Percentiles rank a stretch among this genome's conserved stretches.
phyloP scores from a whole-genome alignment of 163 green algal genomes.

The Scenedesmus sp. region DNA sequence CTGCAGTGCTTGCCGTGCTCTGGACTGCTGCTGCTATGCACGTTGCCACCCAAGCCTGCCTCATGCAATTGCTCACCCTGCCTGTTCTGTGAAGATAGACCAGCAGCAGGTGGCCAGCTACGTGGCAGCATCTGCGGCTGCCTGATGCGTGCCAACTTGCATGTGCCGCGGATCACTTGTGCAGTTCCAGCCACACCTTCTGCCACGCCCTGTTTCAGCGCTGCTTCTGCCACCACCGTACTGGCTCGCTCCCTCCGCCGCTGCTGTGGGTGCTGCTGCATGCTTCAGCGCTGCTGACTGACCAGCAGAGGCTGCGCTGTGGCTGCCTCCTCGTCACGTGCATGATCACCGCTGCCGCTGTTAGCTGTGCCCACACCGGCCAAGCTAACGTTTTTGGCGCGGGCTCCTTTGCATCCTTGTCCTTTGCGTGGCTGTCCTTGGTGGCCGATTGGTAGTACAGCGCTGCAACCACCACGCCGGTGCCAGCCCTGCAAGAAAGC shows the following conservation, averaged over 20 bases:
- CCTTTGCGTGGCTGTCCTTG: conserved; percentile 21
- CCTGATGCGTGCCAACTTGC: background rate
- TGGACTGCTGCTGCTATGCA: background rate
- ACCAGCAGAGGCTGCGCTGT: background rate
- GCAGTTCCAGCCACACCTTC: background rate
- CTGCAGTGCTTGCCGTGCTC: background rate
- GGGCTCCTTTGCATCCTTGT: background rate
- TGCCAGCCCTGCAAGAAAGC: conserved; percentile 67
- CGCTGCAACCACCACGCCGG: conserved; percentile 72
- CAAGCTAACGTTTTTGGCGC: conserved; percentile 27
- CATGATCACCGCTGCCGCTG: background rate
- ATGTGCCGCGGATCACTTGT: background rate
- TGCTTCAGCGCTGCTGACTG: background rate
- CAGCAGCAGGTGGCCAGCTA: background rate
- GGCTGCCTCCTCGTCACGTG: conserved; percentile 26
- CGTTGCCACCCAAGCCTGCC: background rate
- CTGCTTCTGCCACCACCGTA: background rate
- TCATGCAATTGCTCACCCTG: background rate
- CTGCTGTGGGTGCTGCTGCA: background rate
- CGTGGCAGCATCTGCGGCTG: background rate
- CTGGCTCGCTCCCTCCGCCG: background rate
- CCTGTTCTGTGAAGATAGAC: background rate
- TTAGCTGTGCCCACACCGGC: conserved; percentile 25
- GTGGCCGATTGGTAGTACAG: conserved; percentile 78
- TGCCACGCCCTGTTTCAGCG: background rate